A percentile compares a stretch with the other conserved stretches of the same genome.
phyloP scores from a whole-genome alignment of 495 filamentous ascomycete genomes.

The Parathielavia hyrcaniae region DNA sequence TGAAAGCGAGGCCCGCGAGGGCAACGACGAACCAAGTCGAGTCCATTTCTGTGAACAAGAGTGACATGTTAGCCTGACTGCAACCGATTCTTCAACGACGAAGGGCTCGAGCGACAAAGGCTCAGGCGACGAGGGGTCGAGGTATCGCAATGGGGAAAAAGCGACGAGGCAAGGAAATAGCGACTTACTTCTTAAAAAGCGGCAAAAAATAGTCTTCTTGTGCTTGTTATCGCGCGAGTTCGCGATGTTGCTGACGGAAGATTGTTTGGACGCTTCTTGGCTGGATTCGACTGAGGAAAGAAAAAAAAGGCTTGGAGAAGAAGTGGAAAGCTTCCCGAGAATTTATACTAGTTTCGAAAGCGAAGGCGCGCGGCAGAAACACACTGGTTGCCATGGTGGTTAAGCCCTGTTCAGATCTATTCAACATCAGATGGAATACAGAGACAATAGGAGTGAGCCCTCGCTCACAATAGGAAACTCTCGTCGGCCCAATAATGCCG shows the following conservation, averaged over 20 bases:
- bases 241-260: not conserved
- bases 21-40: not conserved
- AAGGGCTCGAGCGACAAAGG: not conserved
- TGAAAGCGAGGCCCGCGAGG: not conserved
- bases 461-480: not conserved
- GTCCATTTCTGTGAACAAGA: not conserved
- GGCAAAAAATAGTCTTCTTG: not conserved
- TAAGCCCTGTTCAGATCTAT: not conserved
- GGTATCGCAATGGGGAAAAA: not conserved
- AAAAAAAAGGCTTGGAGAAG: not conserved
- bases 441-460: not conserved
- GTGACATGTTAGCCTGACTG: not conserved
- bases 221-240: not conserved
- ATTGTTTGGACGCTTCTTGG: not conserved
- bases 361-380: not conserved
- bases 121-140: not conserved
- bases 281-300: slow-evolving; percentile 6
- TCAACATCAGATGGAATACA: not conserved
- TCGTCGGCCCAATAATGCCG: not conserved
- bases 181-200: not conserved
- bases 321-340: not conserved
- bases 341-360: slow-evolving; percentile 2
- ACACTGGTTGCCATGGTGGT: not conserved
- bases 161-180: not conserved
- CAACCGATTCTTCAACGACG: not conserved